These are phyloP conservation scores for Colletotrichum cordylinicola DNA, from an alignment of 2,329 filamentous ascomycete genomes.

Conservation along the genomic window DNA sequence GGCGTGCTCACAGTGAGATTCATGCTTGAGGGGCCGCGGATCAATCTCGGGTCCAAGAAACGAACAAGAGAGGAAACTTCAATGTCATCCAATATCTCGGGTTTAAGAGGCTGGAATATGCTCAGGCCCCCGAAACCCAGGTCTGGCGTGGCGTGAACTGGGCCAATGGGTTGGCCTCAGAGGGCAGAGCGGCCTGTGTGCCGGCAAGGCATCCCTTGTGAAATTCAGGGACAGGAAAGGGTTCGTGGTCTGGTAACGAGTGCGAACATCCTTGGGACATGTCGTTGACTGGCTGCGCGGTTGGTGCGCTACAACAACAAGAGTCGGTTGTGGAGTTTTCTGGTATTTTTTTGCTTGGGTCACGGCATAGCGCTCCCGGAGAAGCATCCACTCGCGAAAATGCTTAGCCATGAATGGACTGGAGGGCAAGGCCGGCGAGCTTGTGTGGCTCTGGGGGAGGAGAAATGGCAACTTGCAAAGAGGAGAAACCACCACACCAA, in stretches of 20 bases:
- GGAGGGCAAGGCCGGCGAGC: background rate
- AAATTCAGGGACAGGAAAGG: background rate
- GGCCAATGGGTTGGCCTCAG: background rate
- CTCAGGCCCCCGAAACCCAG: background rate
- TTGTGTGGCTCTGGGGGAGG: background rate
- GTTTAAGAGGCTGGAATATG: background rate
- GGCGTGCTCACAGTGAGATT: background rate
- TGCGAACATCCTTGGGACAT: background rate
- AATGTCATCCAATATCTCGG: background rate
- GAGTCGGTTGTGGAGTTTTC: background rate
- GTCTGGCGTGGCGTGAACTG: background rate
- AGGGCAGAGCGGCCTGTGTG: background rate
- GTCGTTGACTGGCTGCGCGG: background rate
- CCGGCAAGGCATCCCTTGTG: background rate
- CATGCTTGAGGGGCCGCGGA: background rate
- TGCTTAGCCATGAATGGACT: background rate
- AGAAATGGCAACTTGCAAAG: background rate
- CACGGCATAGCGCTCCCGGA: background rate
- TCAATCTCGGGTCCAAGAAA: background rate
- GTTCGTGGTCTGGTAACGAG: background rate
- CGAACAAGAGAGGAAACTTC: background rate
- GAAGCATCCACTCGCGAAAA: background rate
- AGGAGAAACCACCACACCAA: background rate
- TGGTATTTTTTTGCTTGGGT: background rate
- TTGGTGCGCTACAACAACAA: background rate